Percentiles rank a stretch among this genome's conserved stretches.
These are phyloP conservation scores for Fraxinus platypoda DNA, from an alignment of 305 asterid genomes.

Conservation along the genomic window DNA sequence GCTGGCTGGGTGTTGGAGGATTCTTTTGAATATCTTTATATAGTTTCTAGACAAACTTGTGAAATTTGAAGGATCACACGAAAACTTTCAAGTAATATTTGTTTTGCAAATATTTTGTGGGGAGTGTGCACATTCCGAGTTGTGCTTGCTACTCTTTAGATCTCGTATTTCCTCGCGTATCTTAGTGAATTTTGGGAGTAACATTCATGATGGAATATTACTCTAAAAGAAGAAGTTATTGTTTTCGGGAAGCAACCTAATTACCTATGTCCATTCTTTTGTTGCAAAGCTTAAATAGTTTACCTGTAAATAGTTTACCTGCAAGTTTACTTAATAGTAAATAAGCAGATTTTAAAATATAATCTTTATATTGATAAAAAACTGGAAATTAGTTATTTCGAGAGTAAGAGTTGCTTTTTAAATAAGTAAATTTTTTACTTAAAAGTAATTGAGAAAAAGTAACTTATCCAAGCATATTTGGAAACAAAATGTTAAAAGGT, in stretches of 20 bases:
- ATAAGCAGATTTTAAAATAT: not conserved
- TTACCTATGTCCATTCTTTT: not conserved
- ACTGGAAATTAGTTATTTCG: not conserved
- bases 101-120: not conserved
- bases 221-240: not conserved
- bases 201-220: not conserved
- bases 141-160: not conserved
- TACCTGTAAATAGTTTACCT: not conserved
- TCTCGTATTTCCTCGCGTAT: not conserved
- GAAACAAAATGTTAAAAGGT: not conserved
- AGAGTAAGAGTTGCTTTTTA: not conserved
- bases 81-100: not conserved
- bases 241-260: not conserved
- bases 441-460: not conserved
- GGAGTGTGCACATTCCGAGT: not conserved
- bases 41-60: not conserved
- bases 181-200: not conserved
- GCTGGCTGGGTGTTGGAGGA: constrained; percentile 4
- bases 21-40: not conserved
- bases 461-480: not conserved
- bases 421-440: not conserved
- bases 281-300: not conserved
- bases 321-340: not conserved
- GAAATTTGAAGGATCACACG: not conserved
- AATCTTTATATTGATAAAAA: not conserved